Conservation (phyloP, 441 rosid genomes). For the Populus hybrid region DNA sequence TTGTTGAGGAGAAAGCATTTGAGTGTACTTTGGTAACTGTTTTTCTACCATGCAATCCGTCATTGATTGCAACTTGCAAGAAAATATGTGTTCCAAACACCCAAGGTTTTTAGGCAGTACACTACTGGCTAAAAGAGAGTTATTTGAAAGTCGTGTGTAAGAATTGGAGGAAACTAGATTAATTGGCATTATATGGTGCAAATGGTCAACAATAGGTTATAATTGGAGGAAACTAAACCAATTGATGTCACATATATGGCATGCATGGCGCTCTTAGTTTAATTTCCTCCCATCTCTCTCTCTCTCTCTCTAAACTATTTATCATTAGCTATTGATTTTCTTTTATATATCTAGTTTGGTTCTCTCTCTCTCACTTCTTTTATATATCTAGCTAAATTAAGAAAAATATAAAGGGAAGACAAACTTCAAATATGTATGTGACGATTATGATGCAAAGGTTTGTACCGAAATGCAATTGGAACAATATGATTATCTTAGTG, state of each 20-base stretch:
- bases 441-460: background rate
- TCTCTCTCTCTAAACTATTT: too few relatives aligned
- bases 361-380: background rate
- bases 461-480: background rate
- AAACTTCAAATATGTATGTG: background rate
- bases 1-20: too few relatives aligned
- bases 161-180: too few relatives aligned
- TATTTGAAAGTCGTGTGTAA: too few relatives aligned
- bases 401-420: background rate
- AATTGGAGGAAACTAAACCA: background rate
- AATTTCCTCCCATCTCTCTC: background rate
- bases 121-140: too few relatives aligned
- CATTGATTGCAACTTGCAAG: background rate
- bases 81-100: background rate
- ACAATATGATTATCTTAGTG: background rate
- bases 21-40: too few relatives aligned
- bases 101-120: too few relatives aligned
- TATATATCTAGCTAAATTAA: background rate
- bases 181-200: background rate
- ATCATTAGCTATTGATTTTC: background rate
- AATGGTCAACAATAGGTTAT: background rate
- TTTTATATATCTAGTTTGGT: background rate
- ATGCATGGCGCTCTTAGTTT: background rate
- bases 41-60: background rate
- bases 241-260: background rate